These are phyloP conservation scores for Coemansia sp. DNA, from an alignment of 192 early-diverging fungal genomes.

Conservation along the genomic window DNA sequence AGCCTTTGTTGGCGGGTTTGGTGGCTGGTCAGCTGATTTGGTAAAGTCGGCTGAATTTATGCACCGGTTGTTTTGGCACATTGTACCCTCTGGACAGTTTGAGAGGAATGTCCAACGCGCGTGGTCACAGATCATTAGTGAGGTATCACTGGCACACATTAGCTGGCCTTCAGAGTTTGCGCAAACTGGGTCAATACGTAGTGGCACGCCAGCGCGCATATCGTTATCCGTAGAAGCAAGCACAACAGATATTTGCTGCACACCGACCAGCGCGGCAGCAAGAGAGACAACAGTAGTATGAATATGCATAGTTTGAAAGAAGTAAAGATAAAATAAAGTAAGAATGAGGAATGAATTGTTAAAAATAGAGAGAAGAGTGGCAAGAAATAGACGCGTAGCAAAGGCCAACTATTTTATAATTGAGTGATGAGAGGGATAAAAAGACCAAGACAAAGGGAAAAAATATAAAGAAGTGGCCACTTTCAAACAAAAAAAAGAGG, in stretches of 20 bases:
- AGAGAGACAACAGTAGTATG: background rate
- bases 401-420: background rate
- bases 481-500: background rate
- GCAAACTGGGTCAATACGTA: background rate
- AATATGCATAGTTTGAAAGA: background rate
- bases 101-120: background rate
- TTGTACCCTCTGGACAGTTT: constrained; percentile 4
- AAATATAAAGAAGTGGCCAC: background rate
- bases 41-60: background rate
- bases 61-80: background rate
- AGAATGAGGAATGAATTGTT: background rate
- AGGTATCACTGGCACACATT: background rate
- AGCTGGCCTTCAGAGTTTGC: background rate
- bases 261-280: background rate
- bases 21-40: background rate
- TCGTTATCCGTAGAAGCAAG: background rate
- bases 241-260: background rate
- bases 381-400: background rate
- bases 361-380: background rate
- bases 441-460: background rate
- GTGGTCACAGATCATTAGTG: background rate
- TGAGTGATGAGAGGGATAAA: background rate
- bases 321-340: background rate
- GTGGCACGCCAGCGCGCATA: background rate
- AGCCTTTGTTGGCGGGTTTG: background rate